Conservation (phyloP, 495 filamentous ascomycete genomes). For the Penicillium lagena region DNA sequence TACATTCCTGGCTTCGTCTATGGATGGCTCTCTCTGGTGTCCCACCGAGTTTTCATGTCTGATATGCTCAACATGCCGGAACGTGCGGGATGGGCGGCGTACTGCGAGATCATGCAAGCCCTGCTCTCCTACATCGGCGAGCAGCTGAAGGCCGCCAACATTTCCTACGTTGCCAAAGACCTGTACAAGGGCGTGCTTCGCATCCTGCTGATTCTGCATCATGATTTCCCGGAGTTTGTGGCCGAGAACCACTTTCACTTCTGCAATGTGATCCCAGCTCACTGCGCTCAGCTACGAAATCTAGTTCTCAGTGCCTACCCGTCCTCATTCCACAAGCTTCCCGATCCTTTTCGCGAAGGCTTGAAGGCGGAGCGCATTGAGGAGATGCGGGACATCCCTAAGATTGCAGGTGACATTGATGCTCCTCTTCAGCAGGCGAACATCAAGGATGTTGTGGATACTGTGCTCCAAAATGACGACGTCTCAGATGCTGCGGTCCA, state of each 20-base stretch:
- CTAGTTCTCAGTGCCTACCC: slow-evolving; percentile 82
- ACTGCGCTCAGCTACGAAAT: slow-evolving; percentile 85
- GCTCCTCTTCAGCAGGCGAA: slow-evolving; percentile 52
- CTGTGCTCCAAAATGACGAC: slow-evolving; percentile 51
- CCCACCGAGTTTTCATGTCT: slow-evolving; percentile 84
- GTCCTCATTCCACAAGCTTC: slow-evolving; percentile 64
- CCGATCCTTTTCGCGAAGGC: slow-evolving; percentile 73
- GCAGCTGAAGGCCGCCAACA: slow-evolving; percentile 65
- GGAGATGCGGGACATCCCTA: slow-evolving; percentile 63
- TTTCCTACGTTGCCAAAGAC: slow-evolving; percentile 67
- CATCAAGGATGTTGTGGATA: slow-evolving; percentile 63
- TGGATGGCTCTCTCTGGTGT: slow-evolving; percentile 74
- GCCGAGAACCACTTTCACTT: slow-evolving; percentile 80
- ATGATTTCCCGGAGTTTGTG: slow-evolving; percentile 92
- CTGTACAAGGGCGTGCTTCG: slow-evolving; percentile 80
- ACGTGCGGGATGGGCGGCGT: slow-evolving; percentile 66
- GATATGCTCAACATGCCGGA: slow-evolving; percentile 64
- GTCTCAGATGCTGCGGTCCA: slow-evolving; percentile 60
- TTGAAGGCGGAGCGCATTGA: slow-evolving; percentile 77
- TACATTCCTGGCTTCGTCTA: slow-evolving; percentile 77
- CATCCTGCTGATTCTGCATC: slow-evolving; percentile 76
- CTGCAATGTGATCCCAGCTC: slow-evolving; percentile 76
- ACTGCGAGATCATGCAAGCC: slow-evolving; percentile 67
- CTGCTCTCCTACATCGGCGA: slow-evolving; percentile 71
- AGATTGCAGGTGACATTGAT: slow-evolving; percentile 54